Percentiles rank a stretch among this genome's conserved stretches.
Evolutionary conservation across 768 basidiomycete species (phyloP).

Genomic region (Psilocybe cubensis): DNA sequence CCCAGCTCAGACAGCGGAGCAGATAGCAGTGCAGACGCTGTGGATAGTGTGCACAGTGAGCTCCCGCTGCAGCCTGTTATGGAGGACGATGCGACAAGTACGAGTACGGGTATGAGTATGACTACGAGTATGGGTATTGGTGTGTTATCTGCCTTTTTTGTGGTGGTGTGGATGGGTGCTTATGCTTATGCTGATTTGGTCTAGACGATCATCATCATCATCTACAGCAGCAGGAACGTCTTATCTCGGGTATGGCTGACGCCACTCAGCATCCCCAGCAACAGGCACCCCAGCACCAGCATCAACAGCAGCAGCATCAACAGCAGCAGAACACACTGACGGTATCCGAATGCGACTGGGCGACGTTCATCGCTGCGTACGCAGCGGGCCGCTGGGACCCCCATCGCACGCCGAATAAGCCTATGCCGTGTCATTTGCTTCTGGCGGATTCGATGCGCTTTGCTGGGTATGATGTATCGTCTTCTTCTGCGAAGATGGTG

Average conservation of each 20-base stretch:
- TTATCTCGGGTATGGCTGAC: no score
- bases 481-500: no score
- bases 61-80: conserved; percentile 14
- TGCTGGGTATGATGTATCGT: conserved; percentile 29
- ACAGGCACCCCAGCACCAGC: no score
- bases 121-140: background rate
- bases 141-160: no score
- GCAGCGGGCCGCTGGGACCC: conserved; percentile 82
- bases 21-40: no score
- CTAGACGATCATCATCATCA: no score
- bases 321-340: conserved; percentile 9
- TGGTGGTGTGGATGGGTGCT: background rate
- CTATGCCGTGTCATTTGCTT: conserved; percentile 32
- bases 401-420: conserved; percentile 65
- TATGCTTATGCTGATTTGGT: background rate
- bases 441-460: conserved; percentile 22
- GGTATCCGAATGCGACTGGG: conserved; percentile 60
- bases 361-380: conserved; percentile 77
- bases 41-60: no score
- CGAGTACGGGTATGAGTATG: background rate
- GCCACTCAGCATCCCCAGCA: no score
- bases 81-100: conserved; percentile 13
- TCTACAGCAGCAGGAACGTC: no score
- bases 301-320: no score
- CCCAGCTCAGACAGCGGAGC: no score